Evolutionary conservation across 1,139 yeast genomes (phyloP), one percentile per base, ranked within the genome.

Genomic region (Debaryomycetaceae sp.): DNA sequence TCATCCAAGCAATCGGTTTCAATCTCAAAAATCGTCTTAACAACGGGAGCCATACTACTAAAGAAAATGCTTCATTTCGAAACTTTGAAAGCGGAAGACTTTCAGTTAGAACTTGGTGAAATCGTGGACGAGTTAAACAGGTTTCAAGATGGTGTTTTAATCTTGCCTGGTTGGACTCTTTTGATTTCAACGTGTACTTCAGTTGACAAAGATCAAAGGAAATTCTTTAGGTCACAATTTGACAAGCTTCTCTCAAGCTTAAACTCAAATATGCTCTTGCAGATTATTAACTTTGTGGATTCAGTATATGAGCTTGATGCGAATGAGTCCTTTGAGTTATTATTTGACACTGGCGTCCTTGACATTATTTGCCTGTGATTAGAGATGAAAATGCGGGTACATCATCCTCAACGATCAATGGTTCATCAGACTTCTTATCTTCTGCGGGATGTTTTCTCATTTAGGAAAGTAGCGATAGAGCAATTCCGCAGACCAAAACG

Each of bases 121-220:
- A 41, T 44, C 22, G 34, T 44, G 6, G 8, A 14, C 3, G 47
- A 44, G n/a, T 41, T 44, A 3, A 23, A 41, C 3, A 34, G 24
- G n/a, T 36, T 38, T 30, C 39, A 42, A 17, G 34, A 41, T 23
- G 20, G 20, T 17, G 20, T 17, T 17, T 22, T 38, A 11, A 44
- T 44, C n/a, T 37, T 44, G 9, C 47, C 47, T 1, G 40, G 38
- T 11, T 44, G 45, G 42, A 27, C 44, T 4, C 31, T 44, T 9
- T 24, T 44, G 36, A 33, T 44, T 17, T 42, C 37, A 6, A 33
- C 36, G 6, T 44, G 42, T 36, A 34, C 37, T 22, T 34, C 41
- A 7, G 23, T 44, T 17, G 33, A 34, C 13, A 13, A 11, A 27
- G 7, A 35, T 2, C 41, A 41, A 31, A 34, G 34, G 13, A 30